Conservation (phyloP, 163 green algal genomes). For the Scenedesmus sp. region DNA sequence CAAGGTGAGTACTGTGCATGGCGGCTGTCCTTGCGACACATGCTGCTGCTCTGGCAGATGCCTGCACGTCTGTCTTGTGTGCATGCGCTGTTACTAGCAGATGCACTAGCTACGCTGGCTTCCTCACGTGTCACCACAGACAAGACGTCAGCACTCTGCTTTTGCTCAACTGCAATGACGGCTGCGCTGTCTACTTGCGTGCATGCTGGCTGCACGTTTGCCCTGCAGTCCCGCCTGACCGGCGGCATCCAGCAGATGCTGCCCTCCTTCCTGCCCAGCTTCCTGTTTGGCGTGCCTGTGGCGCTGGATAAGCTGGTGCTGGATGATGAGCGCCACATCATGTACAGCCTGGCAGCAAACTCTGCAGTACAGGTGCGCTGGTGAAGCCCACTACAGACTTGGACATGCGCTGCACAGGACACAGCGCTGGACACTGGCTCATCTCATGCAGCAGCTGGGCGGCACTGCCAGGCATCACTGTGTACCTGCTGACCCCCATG, state of each 20-base stretch:
- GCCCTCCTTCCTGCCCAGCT: slow-evolving; percentile 83
- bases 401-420: background rate
- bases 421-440: too few relatives aligned
- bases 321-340: slow-evolving; percentile 87
- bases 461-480: background rate
- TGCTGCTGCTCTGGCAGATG: background rate
- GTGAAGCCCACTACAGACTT: background rate
- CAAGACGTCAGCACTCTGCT: background rate
- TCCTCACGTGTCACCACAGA: background rate
- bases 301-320: slow-evolving; percentile 85
- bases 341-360: slow-evolving; percentile 82
- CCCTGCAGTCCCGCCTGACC: slow-evolving; percentile 73
- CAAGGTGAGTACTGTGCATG: slow-evolving; percentile 70
- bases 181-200: background rate
- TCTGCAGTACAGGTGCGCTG: slow-evolving; percentile 71
- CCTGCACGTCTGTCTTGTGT: background rate
- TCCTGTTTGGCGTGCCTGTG: slow-evolving; percentile 68
- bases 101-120: too few relatives aligned
- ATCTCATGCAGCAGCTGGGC: background rate
- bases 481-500: background rate
- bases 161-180: background rate
- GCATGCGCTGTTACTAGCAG: background rate
- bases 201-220: background rate
- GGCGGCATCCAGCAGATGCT: slow-evolving; percentile 78
- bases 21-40: too few relatives aligned